Evolutionary conservation across 371 early-diverging fungal species (phyloP).

Genomic region (Mortierella sp.): DNA sequence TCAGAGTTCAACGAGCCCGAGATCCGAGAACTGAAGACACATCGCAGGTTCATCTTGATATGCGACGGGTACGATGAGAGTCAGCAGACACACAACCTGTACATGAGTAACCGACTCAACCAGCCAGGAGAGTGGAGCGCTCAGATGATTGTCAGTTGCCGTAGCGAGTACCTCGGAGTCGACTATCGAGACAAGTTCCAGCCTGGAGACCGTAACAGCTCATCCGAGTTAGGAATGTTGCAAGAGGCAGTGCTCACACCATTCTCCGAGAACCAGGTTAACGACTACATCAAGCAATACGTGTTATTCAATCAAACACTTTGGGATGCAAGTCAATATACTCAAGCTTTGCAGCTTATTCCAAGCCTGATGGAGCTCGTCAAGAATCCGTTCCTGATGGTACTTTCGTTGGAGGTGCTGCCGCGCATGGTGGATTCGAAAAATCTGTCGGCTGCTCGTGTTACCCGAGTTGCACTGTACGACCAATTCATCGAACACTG

Average conservation of each 20-base stretch:
- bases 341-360: not conserved
- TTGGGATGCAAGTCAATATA: not conserved
- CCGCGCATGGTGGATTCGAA: not conserved
- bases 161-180: not conserved
- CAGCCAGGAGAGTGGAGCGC: slow-evolving; percentile 3
- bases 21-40: slow-evolving; percentile 7
- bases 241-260: slow-evolving; percentile 12
- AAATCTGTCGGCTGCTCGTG: not conserved
- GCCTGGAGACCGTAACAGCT: not conserved
- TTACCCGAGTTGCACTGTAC: not conserved
- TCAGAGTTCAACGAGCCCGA: not conserved
- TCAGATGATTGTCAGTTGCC: slow-evolving; percentile 20
- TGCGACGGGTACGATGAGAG: slow-evolving; percentile 29
- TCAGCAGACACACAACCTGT: slow-evolving; percentile 1
- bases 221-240: not conserved
- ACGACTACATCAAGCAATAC: slow-evolving; percentile 10
- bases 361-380: slow-evolving; percentile 3
- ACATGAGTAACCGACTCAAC: slow-evolving; percentile 8
- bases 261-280: slow-evolving; percentile 8
- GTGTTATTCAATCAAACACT: not conserved
- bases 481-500: slow-evolving; percentile 8
- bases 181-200: slow-evolving; percentile 5
- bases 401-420: not conserved
- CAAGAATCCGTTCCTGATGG: not conserved
- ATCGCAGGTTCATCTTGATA: slow-evolving; percentile 12